Base-by-base conservation (phyloP, 2,329 filamentous ascomycete species). In the Neofusicoccum cordaticola region DNA sequence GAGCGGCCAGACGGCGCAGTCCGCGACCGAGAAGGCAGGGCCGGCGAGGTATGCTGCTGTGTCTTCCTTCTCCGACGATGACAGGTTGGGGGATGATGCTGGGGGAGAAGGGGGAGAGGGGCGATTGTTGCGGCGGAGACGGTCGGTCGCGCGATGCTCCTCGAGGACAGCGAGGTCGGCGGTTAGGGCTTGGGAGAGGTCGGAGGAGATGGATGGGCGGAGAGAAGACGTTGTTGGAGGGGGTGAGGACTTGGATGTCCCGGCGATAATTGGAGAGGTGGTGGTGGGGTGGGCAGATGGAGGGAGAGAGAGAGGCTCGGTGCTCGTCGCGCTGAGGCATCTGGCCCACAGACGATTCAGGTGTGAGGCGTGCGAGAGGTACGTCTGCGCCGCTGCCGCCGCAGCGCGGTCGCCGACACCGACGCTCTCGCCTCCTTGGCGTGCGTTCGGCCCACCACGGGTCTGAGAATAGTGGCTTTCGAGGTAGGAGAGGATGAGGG, bases 401-500 rank as follows among this genome's bases (percentile, higher is more conserved):
- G 39, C 42, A 15, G 56, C 53, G 12, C 63, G n/a, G 19, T 44
- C 47, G 22, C 31, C 34, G 6, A 41, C 62, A 42, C 4, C 35
- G 13, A 4, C 52, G 35, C 70, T 68, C 31, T 70, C 66, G 35
- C 65, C 66, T 44, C 73, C 73, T 4, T 9, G 31, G 15, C 27
- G 27, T 31, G 27, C 27, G 27, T 7, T 7, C 5, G 27, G 27
- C 6, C 27, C 27, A 31, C 27, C 27, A 5, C 27, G 27, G 27
- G 27, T 31, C 3, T 41, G 44, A 0, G 70, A 66, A 50, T 74
- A 58, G 64, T 73, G 77, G 3, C 69, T 71, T 35, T 77, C 73
- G 0, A 79, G 66, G 51, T 79, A 79, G 0, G 74, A 50, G 0
- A 79, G 66, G 31, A 78, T 72, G 2, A 71, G 65, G 0, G 69